phyloP scores from a whole-genome alignment of 164 flowering plant species.

The Dillenia suffruticosa region DNA sequence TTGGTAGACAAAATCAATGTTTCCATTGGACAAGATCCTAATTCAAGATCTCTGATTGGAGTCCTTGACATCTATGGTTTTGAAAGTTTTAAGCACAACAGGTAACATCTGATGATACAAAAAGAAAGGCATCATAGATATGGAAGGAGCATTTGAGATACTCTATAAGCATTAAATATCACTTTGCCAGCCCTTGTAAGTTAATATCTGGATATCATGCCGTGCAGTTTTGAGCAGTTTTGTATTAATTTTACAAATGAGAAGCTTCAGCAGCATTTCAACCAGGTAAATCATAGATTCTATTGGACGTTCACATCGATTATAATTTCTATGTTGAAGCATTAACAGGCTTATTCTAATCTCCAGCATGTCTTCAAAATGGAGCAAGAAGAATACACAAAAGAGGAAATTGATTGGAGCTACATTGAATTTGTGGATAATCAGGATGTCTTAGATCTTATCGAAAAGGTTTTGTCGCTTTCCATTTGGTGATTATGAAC shows the following conservation, averaged over 20 bases:
- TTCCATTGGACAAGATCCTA: conserved; percentile 73
- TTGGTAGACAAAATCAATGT: conserved; percentile 66
- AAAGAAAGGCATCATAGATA: background rate
- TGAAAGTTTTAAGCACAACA: conserved; percentile 76
- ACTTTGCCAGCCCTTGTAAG: background rate
- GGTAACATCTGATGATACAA: conserved; percentile 26
- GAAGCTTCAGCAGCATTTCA: conserved; percentile 82
- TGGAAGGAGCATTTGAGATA: background rate
- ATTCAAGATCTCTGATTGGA: conserved; percentile 61
- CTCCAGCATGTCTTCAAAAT: conserved; percentile 78
- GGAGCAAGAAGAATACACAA: conserved; percentile 88
- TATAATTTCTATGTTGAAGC: background rate
- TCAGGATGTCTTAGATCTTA: conserved; percentile 82
- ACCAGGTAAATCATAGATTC: conserved; percentile 41
- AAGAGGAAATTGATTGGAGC: conserved; percentile 79
- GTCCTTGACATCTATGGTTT: conserved; percentile 85
- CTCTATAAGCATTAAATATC: background rate
- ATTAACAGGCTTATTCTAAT: background rate
- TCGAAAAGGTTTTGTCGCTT: conserved; percentile 52
- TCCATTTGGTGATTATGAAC: too few species aligned
- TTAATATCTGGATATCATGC: conserved; percentile 8
- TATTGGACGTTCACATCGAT: background rate
- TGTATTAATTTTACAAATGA: conserved; percentile 81
- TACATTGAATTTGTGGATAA: conserved; percentile 83
- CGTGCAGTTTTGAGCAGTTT: conserved; percentile 79